Conservation (phyloP, 208 protist genomes). For the Acanthamoeba lenticulata region DNA sequence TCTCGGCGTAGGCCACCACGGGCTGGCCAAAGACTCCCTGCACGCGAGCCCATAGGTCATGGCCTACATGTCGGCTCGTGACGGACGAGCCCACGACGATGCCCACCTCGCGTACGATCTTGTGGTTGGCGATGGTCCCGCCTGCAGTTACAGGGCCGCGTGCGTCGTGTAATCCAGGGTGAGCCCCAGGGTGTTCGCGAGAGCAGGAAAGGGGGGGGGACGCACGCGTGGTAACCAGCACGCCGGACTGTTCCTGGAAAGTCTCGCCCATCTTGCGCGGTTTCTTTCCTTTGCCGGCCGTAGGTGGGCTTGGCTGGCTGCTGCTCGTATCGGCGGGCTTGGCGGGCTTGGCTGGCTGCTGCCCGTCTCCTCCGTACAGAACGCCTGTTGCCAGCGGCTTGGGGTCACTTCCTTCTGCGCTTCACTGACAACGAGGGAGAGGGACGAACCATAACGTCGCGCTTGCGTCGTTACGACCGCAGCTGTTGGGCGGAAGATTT, state of each 20-base stretch:
- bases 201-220: not conserved
- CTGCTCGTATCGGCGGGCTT: too few relatives aligned
- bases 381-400: too few relatives aligned
- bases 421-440: too few relatives aligned
- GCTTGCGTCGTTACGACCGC: too few relatives aligned
- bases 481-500: too few relatives aligned
- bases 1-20: conserved; percentile 1
- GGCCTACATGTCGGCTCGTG: not conserved
- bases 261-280: not conserved
- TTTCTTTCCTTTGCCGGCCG: too few relatives aligned
- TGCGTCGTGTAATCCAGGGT: not conserved
- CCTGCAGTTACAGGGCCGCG: not conserved
- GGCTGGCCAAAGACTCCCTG: not conserved
- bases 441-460: too few relatives aligned
- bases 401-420: too few relatives aligned
- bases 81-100: conserved; percentile 24
- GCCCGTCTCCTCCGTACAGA: too few relatives aligned
- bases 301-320: too few relatives aligned
- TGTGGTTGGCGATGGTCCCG: not conserved
- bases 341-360: too few relatives aligned
- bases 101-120: conserved; percentile 28
- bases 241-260: not conserved
- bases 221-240: conserved; percentile 38
- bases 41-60: not conserved
- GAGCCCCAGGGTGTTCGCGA: not conserved